phyloP scores from a whole-genome alignment of 2,329 filamentous ascomycete species.

The Magnaporthiopsis incrustans region DNA sequence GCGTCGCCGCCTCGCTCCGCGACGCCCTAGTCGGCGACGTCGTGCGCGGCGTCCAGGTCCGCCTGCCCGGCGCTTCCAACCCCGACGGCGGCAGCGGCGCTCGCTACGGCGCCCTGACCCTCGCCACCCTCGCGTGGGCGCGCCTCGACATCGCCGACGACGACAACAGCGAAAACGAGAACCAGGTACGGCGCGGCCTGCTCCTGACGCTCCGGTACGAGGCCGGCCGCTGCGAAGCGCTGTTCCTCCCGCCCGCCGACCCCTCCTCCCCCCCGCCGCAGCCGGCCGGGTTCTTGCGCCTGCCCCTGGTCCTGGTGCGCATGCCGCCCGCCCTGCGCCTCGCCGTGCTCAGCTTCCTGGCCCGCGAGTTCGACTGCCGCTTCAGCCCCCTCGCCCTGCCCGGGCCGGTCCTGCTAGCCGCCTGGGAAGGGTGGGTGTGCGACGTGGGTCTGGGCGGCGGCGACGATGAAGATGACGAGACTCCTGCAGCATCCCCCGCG shows the following conservation, averaged over 20 bases:
- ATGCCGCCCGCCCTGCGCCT: conserved; percentile 46
- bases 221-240: conserved; percentile 39
- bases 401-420: conserved; percentile 38
- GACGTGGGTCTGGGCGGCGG: conserved; percentile 12
- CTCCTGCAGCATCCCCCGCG: conserved; percentile 8
- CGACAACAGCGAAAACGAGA: conserved; percentile 7
- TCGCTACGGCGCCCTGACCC: conserved; percentile 3
- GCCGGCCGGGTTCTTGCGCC: conserved; percentile 30
- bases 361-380: conserved; percentile 47
- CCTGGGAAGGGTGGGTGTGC: conserved; percentile 7
- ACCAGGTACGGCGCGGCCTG: conserved; percentile 24
- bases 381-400: conserved; percentile 41
- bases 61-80: conserved; percentile 20
- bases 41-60: conserved; percentile 51
- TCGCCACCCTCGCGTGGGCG: conserved; percentile 11
- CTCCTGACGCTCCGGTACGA: conserved; percentile 44
- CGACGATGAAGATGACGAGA: conserved; percentile 19
- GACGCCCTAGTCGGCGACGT: conserved; percentile 50
- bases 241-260: conserved; percentile 24
- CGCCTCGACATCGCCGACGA: conserved; percentile 8
- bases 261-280: neutral
- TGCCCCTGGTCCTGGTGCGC: conserved; percentile 45
- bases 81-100: conserved; percentile 1
- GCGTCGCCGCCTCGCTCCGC: conserved; percentile 39
- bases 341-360: conserved; percentile 42